Conservation (phyloP, 441 rosid species). For the Biscutella auriculata region DNA sequence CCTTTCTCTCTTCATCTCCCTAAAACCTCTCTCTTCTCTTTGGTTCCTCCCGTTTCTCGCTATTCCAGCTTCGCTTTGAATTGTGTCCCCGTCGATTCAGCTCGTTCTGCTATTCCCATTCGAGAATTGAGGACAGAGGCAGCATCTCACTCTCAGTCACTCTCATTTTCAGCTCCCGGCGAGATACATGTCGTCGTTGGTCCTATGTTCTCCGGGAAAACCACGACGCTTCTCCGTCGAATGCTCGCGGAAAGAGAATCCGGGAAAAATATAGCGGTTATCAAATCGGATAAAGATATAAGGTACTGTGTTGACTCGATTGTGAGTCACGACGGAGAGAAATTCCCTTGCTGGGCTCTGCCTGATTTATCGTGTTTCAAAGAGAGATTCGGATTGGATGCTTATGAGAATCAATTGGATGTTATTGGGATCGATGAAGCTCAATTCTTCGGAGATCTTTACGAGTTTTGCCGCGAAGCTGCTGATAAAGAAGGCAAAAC, state of each 20-base stretch:
- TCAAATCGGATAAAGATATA: constrained; percentile 66
- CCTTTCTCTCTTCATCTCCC: constrained; percentile 13
- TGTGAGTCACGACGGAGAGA: constrained; percentile 76
- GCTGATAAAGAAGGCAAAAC: constrained; percentile 80
- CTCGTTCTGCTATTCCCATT: neutral
- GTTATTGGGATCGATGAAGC: constrained; percentile 92
- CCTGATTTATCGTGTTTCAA: constrained; percentile 41
- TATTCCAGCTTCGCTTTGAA: neutral
- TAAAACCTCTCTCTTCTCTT: constrained; percentile 17
- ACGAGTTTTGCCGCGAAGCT: constrained; percentile 69
- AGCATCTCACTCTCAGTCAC: constrained; percentile 6
- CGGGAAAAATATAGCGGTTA: constrained; percentile 58
- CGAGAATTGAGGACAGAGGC: constrained; percentile 19
- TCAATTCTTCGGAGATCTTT: constrained; percentile 86
- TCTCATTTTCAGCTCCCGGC: constrained; percentile 23
- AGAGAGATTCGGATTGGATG: constrained; percentile 38
- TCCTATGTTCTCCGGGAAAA: constrained; percentile 83
- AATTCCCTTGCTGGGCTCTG: constrained; percentile 58
- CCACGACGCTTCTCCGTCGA: constrained; percentile 69
- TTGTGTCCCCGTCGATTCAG: neutral
- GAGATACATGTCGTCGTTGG: constrained; percentile 77
- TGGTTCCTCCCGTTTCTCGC: neutral
- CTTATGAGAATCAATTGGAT: constrained; percentile 57
- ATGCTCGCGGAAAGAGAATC: constrained; percentile 40
- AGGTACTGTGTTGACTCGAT: constrained; percentile 62